Conservation (phyloP, 345 rosid genomes). For the Xanthoceras sorbifolium region DNA sequence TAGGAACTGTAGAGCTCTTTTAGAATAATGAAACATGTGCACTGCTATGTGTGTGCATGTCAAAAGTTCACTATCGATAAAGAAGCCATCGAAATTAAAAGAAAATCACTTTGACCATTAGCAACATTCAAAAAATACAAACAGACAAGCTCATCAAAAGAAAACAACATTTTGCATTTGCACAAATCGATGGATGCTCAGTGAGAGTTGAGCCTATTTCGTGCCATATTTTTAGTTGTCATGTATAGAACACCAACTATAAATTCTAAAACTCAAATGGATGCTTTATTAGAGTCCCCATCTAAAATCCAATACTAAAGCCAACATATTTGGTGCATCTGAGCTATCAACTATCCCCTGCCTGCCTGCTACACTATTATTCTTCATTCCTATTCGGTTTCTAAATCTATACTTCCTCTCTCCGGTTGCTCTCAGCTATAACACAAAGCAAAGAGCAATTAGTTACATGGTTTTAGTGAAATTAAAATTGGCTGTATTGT, state of each 20-base stretch:
- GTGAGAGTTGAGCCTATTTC: background rate
- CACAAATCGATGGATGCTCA: background rate
- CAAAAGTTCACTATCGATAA: too few relatives aligned
- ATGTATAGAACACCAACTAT: background rate
- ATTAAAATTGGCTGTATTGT: background rate
- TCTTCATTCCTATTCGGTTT: background rate
- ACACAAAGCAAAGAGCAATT: conserved; percentile 11
- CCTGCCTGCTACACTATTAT: background rate
- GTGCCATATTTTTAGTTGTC: background rate
- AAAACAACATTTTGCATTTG: background rate
- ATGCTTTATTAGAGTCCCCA: background rate
- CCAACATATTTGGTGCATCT: background rate
- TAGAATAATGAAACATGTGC: background rate
- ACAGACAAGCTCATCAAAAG: background rate
- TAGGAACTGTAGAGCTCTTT: background rate
- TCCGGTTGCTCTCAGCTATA: too few relatives aligned
- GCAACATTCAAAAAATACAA: background rate
- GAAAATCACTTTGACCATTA: too few relatives aligned
- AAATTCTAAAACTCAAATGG: background rate
- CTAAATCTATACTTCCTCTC: background rate
- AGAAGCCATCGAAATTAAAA: background rate
- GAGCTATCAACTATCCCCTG: background rate
- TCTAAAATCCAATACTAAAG: background rate
- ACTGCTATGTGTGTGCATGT: background rate
- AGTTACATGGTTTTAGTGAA: background rate